These are phyloP conservation scores for Penicillium sp. DNA, from an alignment of 2,329 filamentous ascomycete genomes.

Conservation along the genomic window DNA sequence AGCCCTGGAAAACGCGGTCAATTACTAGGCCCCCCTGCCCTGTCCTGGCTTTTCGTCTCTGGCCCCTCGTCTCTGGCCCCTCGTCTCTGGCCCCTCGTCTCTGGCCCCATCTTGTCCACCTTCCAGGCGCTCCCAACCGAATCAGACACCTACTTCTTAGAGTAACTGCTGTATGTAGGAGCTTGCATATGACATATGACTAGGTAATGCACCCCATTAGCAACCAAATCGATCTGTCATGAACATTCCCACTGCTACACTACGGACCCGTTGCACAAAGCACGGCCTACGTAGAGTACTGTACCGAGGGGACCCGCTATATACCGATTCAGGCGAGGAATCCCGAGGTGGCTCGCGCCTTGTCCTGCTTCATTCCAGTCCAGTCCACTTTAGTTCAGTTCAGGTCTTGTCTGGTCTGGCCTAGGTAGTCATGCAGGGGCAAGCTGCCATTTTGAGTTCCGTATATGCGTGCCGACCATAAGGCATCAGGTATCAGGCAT, in stretches of 20 bases:
- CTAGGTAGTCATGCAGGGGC: not conserved
- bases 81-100: too few relatives aligned
- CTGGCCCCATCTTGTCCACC: not conserved
- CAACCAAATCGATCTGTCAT: not conserved
- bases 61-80: too few relatives aligned
- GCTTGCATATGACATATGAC: not conserved
- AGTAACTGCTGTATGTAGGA: not conserved
- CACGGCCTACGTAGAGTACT: not conserved
- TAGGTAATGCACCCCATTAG: not conserved
- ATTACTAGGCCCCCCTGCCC: not conserved
- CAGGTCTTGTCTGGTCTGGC: too few relatives aligned
- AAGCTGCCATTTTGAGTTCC: not conserved
- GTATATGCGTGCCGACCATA: not conserved
- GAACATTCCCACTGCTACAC: not conserved
- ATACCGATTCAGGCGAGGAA: not conserved
- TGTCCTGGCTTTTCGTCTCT: too few relatives aligned
- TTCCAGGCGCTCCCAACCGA: not conserved
- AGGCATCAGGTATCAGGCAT: not conserved
- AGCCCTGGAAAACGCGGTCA: not conserved
- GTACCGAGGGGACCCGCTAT: conserved; percentile 6
- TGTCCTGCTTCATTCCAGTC: not conserved
- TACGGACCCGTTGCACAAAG: not conserved
- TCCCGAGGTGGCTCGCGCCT: not conserved
- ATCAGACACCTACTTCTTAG: not conserved
- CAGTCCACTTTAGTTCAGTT: not conserved